Base-by-base conservation (phyloP, 768 basidiomycete genomes). In the Kwoniella mangroviensis region DNA sequence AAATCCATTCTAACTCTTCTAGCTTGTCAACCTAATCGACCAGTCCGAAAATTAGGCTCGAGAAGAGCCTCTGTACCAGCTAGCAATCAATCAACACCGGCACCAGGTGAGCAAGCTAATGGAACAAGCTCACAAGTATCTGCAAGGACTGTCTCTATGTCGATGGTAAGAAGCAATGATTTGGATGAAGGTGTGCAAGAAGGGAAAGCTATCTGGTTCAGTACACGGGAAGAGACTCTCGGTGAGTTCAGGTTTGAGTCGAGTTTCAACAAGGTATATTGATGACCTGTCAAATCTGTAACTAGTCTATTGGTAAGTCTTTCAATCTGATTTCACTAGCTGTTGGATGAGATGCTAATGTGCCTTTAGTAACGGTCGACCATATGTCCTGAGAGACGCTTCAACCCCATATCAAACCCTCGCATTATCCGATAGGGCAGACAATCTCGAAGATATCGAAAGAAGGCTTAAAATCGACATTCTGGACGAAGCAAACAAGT, bases 181-280 rank as follows among this genome's bases (percentile, higher is more conserved):
- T 43, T 43, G 41, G 54, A 56, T 28, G 68, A 63, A 34, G 59
- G 57, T 6, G 65, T 67, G 22, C 68, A 63, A 67, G 74, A 75
- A 68, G 86, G 41, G 76, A 60, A 67, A 55, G 73, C 70, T 45
- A 75, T 96, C 34, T 99, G 94, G 94, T 93, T 98, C 83, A 97
- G 92, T 34, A 97, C 96, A 13, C 87, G 97, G 74, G 97, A 99
- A 83, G 97, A 98, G 80, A 94, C 95, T 4, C 89, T 96, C 63
- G 89, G 94, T 93, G 82, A 70, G 89, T 86, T 22, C 26, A 28
- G 6, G 17, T 7, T 22, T 49, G 43, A 74, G 69, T 76, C 9
- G 73, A 69, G 26, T 28, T 28, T 28, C 26, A 28, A 28, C 26
- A 28, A 28, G 26, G 26, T 28, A 4, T 28, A 28, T 28, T 28